phyloP scores from a whole-genome alignment of 306 rosid species.

The Gastrolobium bilobum region DNA sequence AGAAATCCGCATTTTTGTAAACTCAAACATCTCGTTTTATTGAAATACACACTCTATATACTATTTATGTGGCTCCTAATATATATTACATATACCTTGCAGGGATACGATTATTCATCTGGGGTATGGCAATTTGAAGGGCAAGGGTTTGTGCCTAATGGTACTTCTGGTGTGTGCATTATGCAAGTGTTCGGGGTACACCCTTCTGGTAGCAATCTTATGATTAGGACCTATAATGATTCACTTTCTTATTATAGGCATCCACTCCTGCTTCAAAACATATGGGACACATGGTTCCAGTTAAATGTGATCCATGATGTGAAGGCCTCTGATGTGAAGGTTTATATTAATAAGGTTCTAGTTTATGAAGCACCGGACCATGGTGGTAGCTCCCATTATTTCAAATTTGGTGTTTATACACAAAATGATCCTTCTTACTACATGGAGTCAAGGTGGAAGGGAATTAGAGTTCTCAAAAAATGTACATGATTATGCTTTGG shows the following conservation, averaged over 20 bases:
- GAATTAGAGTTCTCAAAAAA: constrained; percentile 49
- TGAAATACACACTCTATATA: too few relatives aligned
- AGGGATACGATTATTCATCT: constrained; percentile 56
- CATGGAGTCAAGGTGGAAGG: constrained; percentile 62
- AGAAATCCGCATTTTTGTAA: constrained; percentile 36
- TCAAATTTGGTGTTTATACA: constrained; percentile 59
- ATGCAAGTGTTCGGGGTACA: constrained; percentile 60
- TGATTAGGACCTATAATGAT: constrained; percentile 44
- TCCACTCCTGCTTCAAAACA: constrained; percentile 38
- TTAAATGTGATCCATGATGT: constrained; percentile 61
- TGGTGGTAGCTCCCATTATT: constrained; percentile 49
- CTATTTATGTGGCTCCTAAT: too few relatives aligned
- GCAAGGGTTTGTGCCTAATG: constrained; percentile 44
- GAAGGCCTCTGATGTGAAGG: constrained; percentile 52
- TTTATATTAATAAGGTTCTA: constrained; percentile 46
- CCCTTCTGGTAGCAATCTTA: constrained; percentile 1
- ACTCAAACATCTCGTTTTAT: too few relatives aligned
- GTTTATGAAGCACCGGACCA: constrained; percentile 38
- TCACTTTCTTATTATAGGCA: constrained; percentile 45
- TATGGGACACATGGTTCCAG: constrained; percentile 49
- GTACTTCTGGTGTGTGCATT: constrained; percentile 52
- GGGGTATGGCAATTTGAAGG: constrained; percentile 59
- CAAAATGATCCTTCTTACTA: constrained; percentile 46
- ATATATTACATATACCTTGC: too few relatives aligned
- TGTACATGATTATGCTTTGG: not conserved